Evolutionary conservation across 2,329 filamentous ascomycete genomes (phyloP).

Genomic region (Venturia aucupariae): DNA sequence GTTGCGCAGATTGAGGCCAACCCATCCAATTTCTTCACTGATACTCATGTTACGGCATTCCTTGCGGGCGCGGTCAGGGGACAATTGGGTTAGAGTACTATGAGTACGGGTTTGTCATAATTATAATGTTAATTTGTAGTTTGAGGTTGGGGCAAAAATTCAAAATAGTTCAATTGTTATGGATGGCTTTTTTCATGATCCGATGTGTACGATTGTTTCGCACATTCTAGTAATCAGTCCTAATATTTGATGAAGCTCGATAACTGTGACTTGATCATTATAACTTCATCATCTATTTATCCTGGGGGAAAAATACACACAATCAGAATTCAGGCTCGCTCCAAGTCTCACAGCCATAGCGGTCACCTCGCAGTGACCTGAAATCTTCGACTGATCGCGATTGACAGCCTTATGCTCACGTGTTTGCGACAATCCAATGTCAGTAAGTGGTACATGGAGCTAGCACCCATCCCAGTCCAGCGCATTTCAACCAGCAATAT

Average conservation of each 20-base stretch:
- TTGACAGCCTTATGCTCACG: no score
- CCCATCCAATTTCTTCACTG: constrained; percentile 43
- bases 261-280: no score
- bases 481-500: background rate
- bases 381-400: no score
- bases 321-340: no score
- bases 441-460: no score
- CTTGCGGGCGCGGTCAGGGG: constrained; percentile 44
- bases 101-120: background rate
- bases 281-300: no score
- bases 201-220: background rate
- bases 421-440: no score
- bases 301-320: no score
- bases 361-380: no score
- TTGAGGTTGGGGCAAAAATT: background rate
- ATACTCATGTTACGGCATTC: constrained; percentile 42
- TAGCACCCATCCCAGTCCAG: background rate
- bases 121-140: background rate
- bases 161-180: background rate
- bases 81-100: constrained; percentile 23
- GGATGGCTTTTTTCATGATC: background rate
- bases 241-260: no score
- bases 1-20: constrained; percentile 43
- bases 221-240: no score
- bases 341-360: no score